Conservation (phyloP, 768 basidiomycete species). For the Austroboletus eburneus region DNA sequence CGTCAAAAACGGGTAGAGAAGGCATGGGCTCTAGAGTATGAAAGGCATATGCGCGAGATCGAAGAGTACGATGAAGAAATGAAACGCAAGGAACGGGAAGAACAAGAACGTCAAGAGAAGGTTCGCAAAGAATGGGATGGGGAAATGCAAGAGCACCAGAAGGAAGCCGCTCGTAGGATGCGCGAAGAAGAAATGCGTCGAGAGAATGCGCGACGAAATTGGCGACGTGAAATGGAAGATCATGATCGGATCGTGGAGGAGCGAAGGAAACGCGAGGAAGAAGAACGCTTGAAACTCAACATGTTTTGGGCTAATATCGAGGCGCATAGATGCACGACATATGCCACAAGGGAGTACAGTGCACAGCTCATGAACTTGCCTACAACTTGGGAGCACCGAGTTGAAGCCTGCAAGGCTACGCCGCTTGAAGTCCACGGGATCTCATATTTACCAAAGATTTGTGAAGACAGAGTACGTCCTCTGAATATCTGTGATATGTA, state of each 20-base stretch:
- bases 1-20: constrained; percentile 6
- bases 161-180: neutral
- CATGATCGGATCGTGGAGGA: constrained; percentile 12
- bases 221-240: constrained; percentile 20
- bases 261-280: constrained; percentile 16
- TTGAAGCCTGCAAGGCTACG: constrained; percentile 26
- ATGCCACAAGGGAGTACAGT: constrained; percentile 26
- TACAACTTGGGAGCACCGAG: constrained; percentile 13
- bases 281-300: constrained; percentile 25
- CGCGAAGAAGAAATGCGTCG: constrained; percentile 5
- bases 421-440: constrained; percentile 22
- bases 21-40: constrained; percentile 4
- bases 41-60: neutral
- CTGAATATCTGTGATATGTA: neutral
- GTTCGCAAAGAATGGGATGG: constrained; percentile 2
- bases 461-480: constrained; percentile 19
- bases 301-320: constrained; percentile 22
- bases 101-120: constrained; percentile 7
- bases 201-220: constrained; percentile 8
- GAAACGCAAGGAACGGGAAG: constrained; percentile 2
- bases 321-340: constrained; percentile 21
- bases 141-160: constrained; percentile 4
- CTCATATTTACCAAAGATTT: constrained; percentile 13
- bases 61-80: constrained; percentile 3
- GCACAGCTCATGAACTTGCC: constrained; percentile 29